These are phyloP conservation scores for Grigorovia jiainica DNA, from an alignment of 805 yeast genomes.

Conservation along the genomic window DNA sequence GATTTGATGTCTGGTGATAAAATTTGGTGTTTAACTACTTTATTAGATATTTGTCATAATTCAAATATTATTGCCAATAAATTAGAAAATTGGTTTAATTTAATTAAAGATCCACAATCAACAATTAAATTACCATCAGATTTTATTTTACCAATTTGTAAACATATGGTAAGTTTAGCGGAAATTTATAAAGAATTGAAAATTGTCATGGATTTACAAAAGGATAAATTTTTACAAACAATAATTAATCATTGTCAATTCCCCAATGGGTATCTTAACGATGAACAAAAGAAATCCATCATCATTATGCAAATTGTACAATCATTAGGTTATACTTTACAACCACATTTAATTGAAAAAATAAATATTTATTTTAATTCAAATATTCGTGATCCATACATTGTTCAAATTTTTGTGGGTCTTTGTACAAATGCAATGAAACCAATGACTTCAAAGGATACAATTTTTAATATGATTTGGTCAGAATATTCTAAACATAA, in stretches of 20 bases:
- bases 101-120: background rate
- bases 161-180: slow-evolving; percentile 32
- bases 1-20: background rate
- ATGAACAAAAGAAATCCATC: background rate
- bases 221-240: slow-evolving; percentile 16
- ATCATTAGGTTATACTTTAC: slow-evolving; percentile 34
- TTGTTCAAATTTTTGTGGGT: slow-evolving; percentile 54
- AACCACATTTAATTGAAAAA: slow-evolving; percentile 34
- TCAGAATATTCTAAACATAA: slow-evolving; percentile 49
- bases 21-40: background rate
- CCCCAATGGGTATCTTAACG: background rate
- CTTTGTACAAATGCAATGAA: slow-evolving; percentile 30
- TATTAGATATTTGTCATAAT: background rate
- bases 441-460: background rate
- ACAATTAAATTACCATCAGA: background rate
- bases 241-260: background rate
- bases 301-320: slow-evolving; percentile 33
- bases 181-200: slow-evolving; percentile 45
- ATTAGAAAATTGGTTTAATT: background rate
- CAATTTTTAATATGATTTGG: slow-evolving; percentile 34
- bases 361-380: slow-evolving; percentile 46
- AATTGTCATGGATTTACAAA: slow-evolving; percentile 44
- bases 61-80: background rate
- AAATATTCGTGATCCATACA: slow-evolving; percentile 42
- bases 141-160: slow-evolving; percentile 22